phyloP scores from a whole-genome alignment of 2,329 filamentous ascomycete genomes.

The Aspergillaceae sp. region DNA sequence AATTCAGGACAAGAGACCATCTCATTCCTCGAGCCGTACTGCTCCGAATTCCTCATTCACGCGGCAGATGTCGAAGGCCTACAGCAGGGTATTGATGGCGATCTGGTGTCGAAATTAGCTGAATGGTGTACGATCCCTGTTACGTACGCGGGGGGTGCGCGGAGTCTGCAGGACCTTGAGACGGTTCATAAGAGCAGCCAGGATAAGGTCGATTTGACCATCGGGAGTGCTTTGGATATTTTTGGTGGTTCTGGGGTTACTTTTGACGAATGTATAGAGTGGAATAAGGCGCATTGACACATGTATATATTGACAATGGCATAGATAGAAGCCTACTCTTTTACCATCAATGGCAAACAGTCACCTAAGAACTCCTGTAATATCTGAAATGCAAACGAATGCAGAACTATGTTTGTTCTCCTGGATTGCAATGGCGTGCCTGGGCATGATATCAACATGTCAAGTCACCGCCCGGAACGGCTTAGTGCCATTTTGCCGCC shows the following conservation, averaged over 20 bases:
- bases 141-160: slow-evolving; percentile 92
- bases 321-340: too few relatives aligned
- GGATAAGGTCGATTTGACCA: slow-evolving; percentile 84
- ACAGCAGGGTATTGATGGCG: slow-evolving; percentile 81
- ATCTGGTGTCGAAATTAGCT: slow-evolving; percentile 66
- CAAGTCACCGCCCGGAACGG: slow-evolving; percentile 13
- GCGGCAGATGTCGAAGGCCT: slow-evolving; percentile 94
- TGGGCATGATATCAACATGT: background rate
- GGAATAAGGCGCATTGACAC: slow-evolving; percentile 54
- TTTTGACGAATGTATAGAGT: slow-evolving; percentile 79
- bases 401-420: background rate
- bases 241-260: slow-evolving; percentile 83
- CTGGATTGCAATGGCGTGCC: background rate
- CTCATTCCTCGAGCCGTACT: slow-evolving; percentile 72
- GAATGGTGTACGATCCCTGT: slow-evolving; percentile 87
- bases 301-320: background rate
- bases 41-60: slow-evolving; percentile 93
- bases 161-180: slow-evolving; percentile 71
- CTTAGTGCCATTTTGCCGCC: slow-evolving; percentile 8
- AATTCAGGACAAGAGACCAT: slow-evolving; percentile 61
- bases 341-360: too few relatives aligned
- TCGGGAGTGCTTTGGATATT: slow-evolving; percentile 91
- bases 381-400: background rate
- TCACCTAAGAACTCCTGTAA: too few relatives aligned
- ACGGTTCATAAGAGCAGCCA: slow-evolving; percentile 68